Conservation (phyloP, 2,329 filamentous ascomycete genomes). For the Incumbomyces lentus region DNA sequence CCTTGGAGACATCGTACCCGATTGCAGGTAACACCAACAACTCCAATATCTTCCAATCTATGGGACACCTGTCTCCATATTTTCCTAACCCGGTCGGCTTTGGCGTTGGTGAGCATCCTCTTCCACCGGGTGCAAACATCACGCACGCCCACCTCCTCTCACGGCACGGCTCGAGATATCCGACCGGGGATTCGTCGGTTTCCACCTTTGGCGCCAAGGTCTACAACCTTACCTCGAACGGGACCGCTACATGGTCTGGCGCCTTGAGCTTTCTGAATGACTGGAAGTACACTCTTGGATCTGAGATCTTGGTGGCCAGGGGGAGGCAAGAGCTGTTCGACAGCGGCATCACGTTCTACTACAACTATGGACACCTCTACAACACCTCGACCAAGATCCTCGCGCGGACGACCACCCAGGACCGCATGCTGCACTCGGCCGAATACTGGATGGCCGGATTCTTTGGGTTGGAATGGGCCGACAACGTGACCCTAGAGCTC, state of each 20-base stretch:
- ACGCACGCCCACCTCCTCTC: constrained; percentile 62
- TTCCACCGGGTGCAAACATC: constrained; percentile 57
- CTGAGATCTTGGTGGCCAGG: constrained; percentile 61
- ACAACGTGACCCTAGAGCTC: constrained; percentile 61
- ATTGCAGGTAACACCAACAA: constrained; percentile 50
- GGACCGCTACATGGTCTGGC: constrained; percentile 47
- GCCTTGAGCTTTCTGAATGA: constrained; percentile 55
- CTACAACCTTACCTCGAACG: constrained; percentile 38
- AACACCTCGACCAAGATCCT: constrained; percentile 64
- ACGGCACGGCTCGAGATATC: constrained; percentile 64
- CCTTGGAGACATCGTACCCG: constrained; percentile 60
- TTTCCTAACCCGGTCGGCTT: constrained; percentile 58
- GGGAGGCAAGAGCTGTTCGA: constrained; percentile 65
- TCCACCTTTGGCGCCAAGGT: constrained; percentile 48
- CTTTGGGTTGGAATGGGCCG: constrained; percentile 64
- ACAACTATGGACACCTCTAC: constrained; percentile 57
- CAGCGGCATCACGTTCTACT: constrained; percentile 59
- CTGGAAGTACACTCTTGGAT: constrained; percentile 60
- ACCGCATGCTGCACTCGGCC: constrained; percentile 65
- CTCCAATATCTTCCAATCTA: constrained; percentile 58
- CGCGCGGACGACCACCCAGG: constrained; percentile 63
- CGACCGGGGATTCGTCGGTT: constrained; percentile 50
- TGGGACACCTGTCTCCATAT: constrained; percentile 62
- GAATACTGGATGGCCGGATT: constrained; percentile 73
- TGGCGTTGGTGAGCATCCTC: constrained; percentile 62